Conservation (phyloP, 371 early-diverging fungal genomes). For the Lichtheimia corymbifera region DNA sequence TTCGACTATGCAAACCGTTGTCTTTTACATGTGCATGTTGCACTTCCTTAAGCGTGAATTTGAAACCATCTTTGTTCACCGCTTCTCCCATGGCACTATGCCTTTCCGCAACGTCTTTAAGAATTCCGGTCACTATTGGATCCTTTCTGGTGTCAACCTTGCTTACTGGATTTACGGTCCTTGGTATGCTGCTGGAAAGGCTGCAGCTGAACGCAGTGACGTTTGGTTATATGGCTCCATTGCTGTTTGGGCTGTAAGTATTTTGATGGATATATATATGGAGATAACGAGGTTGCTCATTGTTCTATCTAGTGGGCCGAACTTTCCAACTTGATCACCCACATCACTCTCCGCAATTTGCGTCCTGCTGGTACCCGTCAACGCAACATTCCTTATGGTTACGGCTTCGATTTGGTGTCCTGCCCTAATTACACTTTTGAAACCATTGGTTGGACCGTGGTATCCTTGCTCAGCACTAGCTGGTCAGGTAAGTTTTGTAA, state of each 20-base stretch:
- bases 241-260: conserved; percentile 70
- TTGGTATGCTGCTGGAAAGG: conserved; percentile 58
- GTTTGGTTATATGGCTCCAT: conserved; percentile 58
- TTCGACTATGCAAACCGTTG: conserved; percentile 67
- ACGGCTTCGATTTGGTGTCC: conserved; percentile 89
- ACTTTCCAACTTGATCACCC: conserved; percentile 84
- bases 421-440: conserved; percentile 96
- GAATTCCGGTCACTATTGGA: conserved; percentile 94
- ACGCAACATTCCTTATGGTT: conserved; percentile 91
- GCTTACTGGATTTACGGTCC: conserved; percentile 89
- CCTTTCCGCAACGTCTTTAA: conserved; percentile 91
- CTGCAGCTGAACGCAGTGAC: conserved; percentile 50
- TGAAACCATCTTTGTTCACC: conserved; percentile 93
- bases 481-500: conserved; percentile 56
- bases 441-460: conserved; percentile 80
- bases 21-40: conserved; percentile 69
- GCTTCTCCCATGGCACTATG: conserved; percentile 95
- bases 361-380: conserved; percentile 89
- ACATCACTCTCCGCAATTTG: conserved; percentile 86
- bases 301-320: conserved; percentile 63
- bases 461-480: conserved; percentile 77
- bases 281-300: not conserved
- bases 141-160: conserved; percentile 84
- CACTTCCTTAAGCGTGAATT: conserved; percentile 94
- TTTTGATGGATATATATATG: not conserved